Evolutionary conservation across 805 yeast genomes (phyloP).

Genomic region (Sugiyamaella lignohabitans): DNA sequence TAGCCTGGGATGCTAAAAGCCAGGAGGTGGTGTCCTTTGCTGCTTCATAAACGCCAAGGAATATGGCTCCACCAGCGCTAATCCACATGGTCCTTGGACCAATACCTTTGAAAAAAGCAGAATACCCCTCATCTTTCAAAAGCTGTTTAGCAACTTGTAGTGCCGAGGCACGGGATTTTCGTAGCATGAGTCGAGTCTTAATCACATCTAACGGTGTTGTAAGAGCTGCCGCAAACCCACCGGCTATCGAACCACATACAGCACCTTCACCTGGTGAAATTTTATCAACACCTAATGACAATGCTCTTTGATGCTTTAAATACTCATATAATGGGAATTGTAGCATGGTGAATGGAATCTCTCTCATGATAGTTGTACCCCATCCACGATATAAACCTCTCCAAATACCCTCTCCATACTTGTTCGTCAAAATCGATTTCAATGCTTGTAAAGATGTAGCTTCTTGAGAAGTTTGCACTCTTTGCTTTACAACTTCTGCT

Average conservation of each 20-base stretch:
- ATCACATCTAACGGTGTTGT: conserved; percentile 94
- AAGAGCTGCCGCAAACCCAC: conserved; percentile 89
- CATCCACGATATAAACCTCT: conserved; percentile 88
- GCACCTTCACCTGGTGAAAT: conserved; percentile 73
- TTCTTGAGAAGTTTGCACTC: conserved; percentile 71
- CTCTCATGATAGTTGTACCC: conserved; percentile 86
- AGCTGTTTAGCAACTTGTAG: conserved; percentile 45
- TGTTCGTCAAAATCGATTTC: conserved; percentile 51
- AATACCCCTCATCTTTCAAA: conserved; percentile 63
- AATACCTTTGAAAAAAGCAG: conserved; percentile 72
- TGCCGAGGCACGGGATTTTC: conserved; percentile 43
- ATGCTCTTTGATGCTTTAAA: conserved; percentile 55
- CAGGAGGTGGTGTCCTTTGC: conserved; percentile 18
- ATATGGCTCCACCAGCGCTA: conserved; percentile 96
- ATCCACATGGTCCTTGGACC: conserved; percentile 98
- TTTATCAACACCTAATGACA: conserved; percentile 30
- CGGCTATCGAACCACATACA: conserved; percentile 84
- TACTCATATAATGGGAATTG: conserved; percentile 92
- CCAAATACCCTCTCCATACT: conserved; percentile 69
- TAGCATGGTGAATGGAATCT: conserved; percentile 92
- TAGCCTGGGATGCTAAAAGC: neutral
- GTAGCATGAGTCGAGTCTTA: conserved; percentile 87
- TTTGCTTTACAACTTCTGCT: conserved; percentile 90
- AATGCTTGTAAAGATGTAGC: conserved; percentile 62
- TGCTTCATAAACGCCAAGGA: conserved; percentile 87